Base-by-base conservation (phyloP, 2,329 filamentous ascomycete genomes). In the Penicillium griseofulvum region DNA sequence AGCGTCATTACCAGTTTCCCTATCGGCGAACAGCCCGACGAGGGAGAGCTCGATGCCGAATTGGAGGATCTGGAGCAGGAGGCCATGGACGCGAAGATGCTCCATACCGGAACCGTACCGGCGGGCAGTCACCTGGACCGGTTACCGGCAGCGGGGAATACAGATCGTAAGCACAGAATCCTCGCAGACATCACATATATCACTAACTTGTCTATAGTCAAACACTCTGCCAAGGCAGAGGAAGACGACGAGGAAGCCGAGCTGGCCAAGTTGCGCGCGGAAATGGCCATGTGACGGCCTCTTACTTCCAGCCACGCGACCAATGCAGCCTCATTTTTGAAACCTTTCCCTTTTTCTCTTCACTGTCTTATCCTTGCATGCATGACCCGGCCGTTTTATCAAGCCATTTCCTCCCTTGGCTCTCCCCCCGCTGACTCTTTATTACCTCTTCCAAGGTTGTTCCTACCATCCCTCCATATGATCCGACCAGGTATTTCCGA, bases 231-330 rank as follows among this genome's bases (percentile, higher is more conserved):
- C 58, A 72, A 78, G 74, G 78, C 64, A 72, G 86, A 89, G 71
- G 91, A 96, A 74, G 92, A 97, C 74, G 93, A 97, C 81, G 94
- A 97, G 71, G 93, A 97, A 75, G 93, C 88, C 68, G 93, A 97
- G 78, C 80, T 97, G 70, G 85, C 88, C 75, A 97, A 94, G 78
- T 76, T 99, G 65, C 91, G 96, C 73, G 92, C 91, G 34, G 93
- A 97, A 76, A 97, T 97, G 93, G 92, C 92, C 62, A 96, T 97
- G 88, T 96, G 75, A 76, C 68, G 44, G 42, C 37, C 39, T 17
- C 46, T 51, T 50, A 34, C 33, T 43, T 43, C 39, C 24, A 14
- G 39, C 24, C 38, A 54, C 34, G 52, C 47, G 52, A 51, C 41
- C 47, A 36, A 50, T 43, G 45, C 45, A 54, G 49, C 38, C 44